phyloP scores from a whole-genome alignment of 352 stramenopile genomes.

The Aphanomyces euteiches region DNA sequence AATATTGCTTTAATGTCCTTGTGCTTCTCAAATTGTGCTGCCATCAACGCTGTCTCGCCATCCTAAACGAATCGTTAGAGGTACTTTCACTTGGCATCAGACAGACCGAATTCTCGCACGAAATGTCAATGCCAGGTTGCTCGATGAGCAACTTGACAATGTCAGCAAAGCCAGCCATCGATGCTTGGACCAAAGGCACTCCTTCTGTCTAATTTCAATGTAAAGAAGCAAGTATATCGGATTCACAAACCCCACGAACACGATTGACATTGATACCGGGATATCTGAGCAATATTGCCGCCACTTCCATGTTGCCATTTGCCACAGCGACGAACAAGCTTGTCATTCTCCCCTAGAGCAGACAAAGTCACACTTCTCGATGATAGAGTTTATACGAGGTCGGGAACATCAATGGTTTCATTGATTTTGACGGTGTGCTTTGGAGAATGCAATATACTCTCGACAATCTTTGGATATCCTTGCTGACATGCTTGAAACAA shows the following conservation, averaged over 20 bases:
- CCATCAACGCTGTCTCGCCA: not conserved
- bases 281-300: not conserved
- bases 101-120: constrained; percentile 1
- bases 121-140: not conserved
- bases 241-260: constrained; percentile 5
- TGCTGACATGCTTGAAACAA: constrained; percentile 4
- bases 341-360: not conserved
- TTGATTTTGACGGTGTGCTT: constrained; percentile 4
- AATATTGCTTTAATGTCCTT: not conserved
- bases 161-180: not conserved
- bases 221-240: too few relatives aligned
- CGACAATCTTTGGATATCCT: not conserved
- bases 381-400: not conserved
- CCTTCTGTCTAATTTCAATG: not conserved
- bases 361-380: not conserved
- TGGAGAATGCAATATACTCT: not conserved
- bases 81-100: not conserved
- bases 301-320: not conserved
- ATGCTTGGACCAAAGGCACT: constrained; percentile 7
- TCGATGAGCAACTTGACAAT: not conserved
- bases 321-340: not conserved
- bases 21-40: not conserved
- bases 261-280: not conserved
- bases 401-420: not conserved
- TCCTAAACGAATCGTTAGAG: not conserved